These are phyloP conservation scores for Solanum dulcamara DNA, from an alignment of 257 asterid genomes.

Conservation along the genomic window DNA sequence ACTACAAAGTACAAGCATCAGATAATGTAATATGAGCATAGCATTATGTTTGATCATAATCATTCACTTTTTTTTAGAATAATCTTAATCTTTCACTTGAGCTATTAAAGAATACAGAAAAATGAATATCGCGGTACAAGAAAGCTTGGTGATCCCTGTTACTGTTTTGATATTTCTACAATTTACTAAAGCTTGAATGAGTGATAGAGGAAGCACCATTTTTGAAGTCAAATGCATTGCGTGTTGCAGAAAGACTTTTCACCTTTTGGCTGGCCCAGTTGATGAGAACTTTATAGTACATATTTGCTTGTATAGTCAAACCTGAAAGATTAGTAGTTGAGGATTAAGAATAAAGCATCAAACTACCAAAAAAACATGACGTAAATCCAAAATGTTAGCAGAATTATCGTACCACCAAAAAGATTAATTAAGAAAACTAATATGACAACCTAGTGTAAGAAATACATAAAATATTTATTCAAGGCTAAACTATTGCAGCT, in stretches of 20 bases:
- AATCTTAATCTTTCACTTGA: not conserved
- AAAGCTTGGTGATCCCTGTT: not conserved
- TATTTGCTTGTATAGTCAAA: conserved; percentile 82
- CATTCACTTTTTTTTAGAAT: not conserved
- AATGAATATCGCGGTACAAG: not conserved
- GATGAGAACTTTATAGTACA: conserved; percentile 69
- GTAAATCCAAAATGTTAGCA: not conserved
- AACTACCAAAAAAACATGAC: not conserved
- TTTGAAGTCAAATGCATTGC: conserved; percentile 81
- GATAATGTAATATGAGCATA: not conserved
- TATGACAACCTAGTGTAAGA: not conserved
- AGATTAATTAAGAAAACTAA: not conserved
- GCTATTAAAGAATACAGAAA: not conserved
- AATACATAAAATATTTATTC: not conserved
- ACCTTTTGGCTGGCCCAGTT: conserved; percentile 98
- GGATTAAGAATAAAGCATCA: not conserved
- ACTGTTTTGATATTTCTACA: not conserved
- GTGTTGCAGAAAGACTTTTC: conserved; percentile 65
- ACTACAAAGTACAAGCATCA: conserved; percentile 36
- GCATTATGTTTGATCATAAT: not conserved
- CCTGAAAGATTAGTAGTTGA: conserved; percentile 32
- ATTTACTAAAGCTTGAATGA: not conserved
- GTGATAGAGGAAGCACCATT: conserved; percentile 36
- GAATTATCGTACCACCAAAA: not conserved
- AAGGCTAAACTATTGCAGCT: not conserved